Conservation (phyloP, 169 alveolate species). For the Besnoitia besnoiti region DNA sequence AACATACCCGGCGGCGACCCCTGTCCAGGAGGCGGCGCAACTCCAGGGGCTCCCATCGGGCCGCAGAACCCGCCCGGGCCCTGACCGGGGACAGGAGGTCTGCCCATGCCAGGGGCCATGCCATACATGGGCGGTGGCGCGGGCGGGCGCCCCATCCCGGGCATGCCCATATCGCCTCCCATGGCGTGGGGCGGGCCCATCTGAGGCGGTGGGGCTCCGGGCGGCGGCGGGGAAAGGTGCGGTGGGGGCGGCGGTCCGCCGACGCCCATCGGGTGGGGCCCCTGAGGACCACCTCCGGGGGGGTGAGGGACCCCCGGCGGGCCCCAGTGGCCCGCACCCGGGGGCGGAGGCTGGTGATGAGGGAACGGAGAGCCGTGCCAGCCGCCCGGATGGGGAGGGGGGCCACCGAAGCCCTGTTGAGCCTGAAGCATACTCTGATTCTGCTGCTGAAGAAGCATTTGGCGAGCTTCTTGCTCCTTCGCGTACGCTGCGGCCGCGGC, state of each 20-base stretch:
- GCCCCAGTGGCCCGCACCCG: background rate
- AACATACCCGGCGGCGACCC: background rate
- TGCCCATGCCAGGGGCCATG: background rate
- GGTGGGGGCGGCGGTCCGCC: background rate
- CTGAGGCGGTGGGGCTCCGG: background rate
- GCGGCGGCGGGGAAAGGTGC: too few relatives aligned
- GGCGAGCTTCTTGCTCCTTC: conserved; percentile 9
- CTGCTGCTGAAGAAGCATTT: conserved; percentile 15
- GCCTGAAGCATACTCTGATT: background rate
- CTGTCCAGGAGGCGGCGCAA: background rate
- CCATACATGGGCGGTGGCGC: background rate
- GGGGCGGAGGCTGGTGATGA: background rate
- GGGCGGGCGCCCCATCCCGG: background rate
- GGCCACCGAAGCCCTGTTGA: background rate
- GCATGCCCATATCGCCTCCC: background rate
- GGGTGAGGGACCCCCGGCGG: background rate
- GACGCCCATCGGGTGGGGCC: conserved; percentile 15
- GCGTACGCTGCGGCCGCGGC: conserved; percentile 42
- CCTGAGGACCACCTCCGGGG: background rate
- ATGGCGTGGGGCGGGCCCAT: background rate
- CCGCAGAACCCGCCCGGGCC: background rate
- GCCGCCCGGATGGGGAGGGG: background rate
- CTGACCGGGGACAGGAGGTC: background rate
- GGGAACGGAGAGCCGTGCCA: background rate
- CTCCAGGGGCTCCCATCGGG: background rate